Evolutionary conservation across 2,329 filamentous ascomycete species (phyloP), one percentile per base, ranked within the genome.

Genomic region (Didymella lethalis): DNA sequence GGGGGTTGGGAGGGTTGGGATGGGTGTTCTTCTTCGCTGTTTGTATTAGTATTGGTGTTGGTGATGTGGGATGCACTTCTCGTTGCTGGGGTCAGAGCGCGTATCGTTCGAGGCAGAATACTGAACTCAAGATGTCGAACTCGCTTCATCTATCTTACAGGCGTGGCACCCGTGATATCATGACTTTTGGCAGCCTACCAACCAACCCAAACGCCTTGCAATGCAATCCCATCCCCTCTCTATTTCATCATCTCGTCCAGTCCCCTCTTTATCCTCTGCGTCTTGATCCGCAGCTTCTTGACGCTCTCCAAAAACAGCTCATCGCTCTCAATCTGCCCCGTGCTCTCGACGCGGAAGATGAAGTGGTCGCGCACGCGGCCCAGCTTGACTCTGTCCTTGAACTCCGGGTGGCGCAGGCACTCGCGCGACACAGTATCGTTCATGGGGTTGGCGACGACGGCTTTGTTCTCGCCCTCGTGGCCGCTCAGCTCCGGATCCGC

Each of bases 371-470:
- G 85, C 69, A 93, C 83, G 54, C 96, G 85, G 43, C 95, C 95
- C 31, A 99, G 86, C 83, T 93, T 93, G 64, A 99, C 95, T 83
- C 97, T 99, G 75, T 88, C 91, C 79, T 95, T 87, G 80, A 99
- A 98, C 80, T 98, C 95, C 26, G 89, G 84, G 75, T 99, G 94
- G 48, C 95, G 88, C 73, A 99, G 79, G 72, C 90, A 95, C 80
- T 99, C 96, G 66, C 95, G 87, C 78, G 91, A 96, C 62, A 99
- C 94, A 0, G 94, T 98, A 77, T 99, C 96, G 72, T 90, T 91
- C 88, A 97, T 96, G 1, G 94, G 82, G 76, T 98, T 89, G 63
- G 82, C 81, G 1, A 99, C 94, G 0, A 97, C 92, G 0, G 94
- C 95, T 81, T 96, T 96, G 70, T 86, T 79, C 80, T 97, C 89